Percentiles rank a stretch among this genome's conserved stretches.
Evolutionary conservation across 2,329 filamentous ascomycete species (phyloP).

Genomic region (Exophiala sideris): DNA sequence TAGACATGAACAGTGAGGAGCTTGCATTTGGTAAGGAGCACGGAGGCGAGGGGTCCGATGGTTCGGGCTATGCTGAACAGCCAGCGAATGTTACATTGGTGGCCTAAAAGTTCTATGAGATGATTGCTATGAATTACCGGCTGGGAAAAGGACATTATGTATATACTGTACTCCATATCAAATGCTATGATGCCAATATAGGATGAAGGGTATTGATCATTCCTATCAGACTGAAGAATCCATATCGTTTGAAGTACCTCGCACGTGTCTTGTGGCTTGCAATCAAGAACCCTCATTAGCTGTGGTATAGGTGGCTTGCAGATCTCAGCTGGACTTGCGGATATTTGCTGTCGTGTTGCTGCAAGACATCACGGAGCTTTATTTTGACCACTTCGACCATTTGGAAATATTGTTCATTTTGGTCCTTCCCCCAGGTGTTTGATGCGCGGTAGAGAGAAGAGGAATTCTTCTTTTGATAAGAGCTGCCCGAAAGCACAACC

Average conservation of each 20-base stretch:
- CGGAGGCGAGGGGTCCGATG: not conserved
- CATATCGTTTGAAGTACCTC: no score
- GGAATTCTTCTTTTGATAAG: no score
- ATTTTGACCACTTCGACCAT: not conserved
- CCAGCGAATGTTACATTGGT: conserved; percentile 4
- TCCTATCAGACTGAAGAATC: no score
- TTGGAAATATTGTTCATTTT: not conserved
- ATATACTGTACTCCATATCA: not conserved
- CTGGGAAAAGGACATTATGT: not conserved
- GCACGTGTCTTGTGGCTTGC: no score
- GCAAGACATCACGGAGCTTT: not conserved
- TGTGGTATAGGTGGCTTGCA: not conserved
- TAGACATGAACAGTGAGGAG: conserved; percentile 5
- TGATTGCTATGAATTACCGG: not conserved
- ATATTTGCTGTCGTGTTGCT: not conserved
- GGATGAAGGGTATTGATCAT: no score
- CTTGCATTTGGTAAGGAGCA: conserved; percentile 6
- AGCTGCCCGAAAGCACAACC: no score
- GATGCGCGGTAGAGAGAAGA: no score
- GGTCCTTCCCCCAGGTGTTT: no score
- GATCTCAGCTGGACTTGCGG: not conserved
- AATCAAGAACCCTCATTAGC: not conserved
- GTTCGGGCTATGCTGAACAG: conserved; percentile 16
- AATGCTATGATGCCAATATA: no score
- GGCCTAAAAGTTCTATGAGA: conserved; percentile 7